phyloP scores from a whole-genome alignment of 257 asterid genomes.

The Nicotiana tomentosiformis region DNA sequence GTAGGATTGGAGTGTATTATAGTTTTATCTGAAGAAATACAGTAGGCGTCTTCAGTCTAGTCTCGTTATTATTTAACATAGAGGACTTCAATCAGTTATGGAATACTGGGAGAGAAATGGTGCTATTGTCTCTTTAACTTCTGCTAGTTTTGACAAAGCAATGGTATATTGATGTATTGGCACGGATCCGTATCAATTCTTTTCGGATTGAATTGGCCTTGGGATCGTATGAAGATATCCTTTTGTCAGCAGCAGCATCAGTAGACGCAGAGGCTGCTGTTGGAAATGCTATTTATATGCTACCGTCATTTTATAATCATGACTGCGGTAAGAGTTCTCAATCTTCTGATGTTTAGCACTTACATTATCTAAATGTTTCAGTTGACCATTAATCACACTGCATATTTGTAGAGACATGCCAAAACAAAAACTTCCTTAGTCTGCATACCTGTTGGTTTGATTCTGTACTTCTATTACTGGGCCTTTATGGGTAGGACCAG shows the following conservation, averaged over 20 bases:
- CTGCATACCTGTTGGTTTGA: background rate
- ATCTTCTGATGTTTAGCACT: constrained; percentile 13
- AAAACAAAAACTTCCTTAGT: background rate
- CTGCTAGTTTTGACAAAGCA: constrained; percentile 71
- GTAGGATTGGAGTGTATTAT: background rate
- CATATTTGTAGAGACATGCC: background rate
- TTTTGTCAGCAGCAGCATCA: constrained; percentile 68
- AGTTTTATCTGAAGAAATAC: background rate
- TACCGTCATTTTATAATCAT: constrained; percentile 85
- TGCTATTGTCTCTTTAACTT: constrained; percentile 32
- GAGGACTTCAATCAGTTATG: background rate
- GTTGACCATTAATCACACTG: background rate
- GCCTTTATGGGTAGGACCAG: background rate
- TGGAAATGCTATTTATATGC: constrained; percentile 79
- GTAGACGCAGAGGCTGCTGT: constrained; percentile 78
- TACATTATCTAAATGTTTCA: background rate
- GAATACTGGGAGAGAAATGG: background rate
- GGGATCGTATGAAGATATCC: constrained; percentile 68
- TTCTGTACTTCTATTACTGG: background rate
- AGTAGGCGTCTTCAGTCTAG: background rate
- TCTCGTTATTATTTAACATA: background rate
- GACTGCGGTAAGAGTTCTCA: constrained; percentile 60
- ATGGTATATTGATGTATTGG: constrained; percentile 67
- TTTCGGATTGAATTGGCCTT: constrained; percentile 71
- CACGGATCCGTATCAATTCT: constrained; percentile 81